Evolutionary conservation across 495 filamentous ascomycete genomes (phyloP).

Genomic region (Thermothielavioides terrestris): DNA sequence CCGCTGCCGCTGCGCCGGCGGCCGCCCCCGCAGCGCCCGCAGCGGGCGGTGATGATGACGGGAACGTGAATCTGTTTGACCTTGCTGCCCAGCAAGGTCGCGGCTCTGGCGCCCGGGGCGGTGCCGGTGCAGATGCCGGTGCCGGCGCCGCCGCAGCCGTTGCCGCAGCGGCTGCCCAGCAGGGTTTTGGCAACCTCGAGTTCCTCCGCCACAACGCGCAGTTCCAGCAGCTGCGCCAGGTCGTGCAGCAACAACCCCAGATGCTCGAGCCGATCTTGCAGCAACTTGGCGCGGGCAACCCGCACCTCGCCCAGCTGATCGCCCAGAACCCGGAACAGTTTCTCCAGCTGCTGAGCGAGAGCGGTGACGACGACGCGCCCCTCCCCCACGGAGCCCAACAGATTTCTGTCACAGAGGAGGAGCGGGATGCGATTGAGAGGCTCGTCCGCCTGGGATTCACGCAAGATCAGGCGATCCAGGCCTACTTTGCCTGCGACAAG

Average conservation of each 20-base stretch:
- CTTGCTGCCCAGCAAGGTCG: constrained; percentile 68
- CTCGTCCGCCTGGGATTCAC: constrained; percentile 87
- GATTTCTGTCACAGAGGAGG: constrained; percentile 88
- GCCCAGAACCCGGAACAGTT: constrained; percentile 88
- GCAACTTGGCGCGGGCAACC: constrained; percentile 92
- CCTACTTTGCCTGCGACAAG: constrained; percentile 98
- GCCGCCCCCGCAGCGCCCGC: constrained; percentile 30
- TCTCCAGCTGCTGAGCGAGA: constrained; percentile 76
- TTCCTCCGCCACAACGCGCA: constrained; percentile 94
- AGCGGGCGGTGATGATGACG: constrained; percentile 48
- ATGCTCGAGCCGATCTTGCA: constrained; percentile 98
- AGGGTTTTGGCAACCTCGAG: constrained; percentile 69
- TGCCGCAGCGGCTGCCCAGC: constrained; percentile 42
- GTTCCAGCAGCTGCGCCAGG: constrained; percentile 93
- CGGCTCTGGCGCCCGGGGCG: constrained; percentile 41
- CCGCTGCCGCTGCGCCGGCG: constrained; percentile 27
- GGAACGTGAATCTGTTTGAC: constrained; percentile 84
- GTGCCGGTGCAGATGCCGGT: constrained; percentile 24
- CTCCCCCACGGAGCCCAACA: constrained; percentile 82
- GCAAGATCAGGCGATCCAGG: constrained; percentile 89
- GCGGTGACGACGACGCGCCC: constrained; percentile 62
- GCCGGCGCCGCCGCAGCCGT: constrained; percentile 31
- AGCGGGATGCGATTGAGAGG: constrained; percentile 91
- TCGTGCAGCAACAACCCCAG: constrained; percentile 92
- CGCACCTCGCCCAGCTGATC: constrained; percentile 85